Evolutionary conservation across 805 yeast species (phyloP), one percentile per base, ranked within the genome.

Genomic region (Lachancea quebecensis): DNA sequence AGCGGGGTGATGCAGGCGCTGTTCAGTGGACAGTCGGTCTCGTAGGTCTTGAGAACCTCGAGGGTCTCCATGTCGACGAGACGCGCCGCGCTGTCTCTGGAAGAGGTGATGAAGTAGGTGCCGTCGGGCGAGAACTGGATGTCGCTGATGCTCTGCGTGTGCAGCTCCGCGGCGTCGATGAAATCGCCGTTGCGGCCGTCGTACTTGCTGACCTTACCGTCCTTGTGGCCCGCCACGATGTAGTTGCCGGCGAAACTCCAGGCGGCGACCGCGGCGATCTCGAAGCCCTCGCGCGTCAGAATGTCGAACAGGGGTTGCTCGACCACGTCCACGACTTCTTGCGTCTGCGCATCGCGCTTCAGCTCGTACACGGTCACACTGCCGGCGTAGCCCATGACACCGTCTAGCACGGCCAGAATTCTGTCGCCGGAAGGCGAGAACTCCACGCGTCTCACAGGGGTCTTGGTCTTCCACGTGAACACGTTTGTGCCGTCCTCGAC

Each of bases 1-100:
- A 81, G 73, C 21, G 98, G 95, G 12, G 99, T 90, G 55, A 93
- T 84, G 53, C 95, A 83, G 15, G 98, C 98, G 32, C 95, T 79
- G 73, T 93, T 93, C 75, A 93, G 76, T 47, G 98, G 97, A 43
- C 95, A 89, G 64, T 89, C 97, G 5, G 96, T 82, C 56, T 75
- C 78, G 67, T 74, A 93, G 16, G 78, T 79, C 69, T 90, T 89
- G 66, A 85, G 67, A 42, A 81, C 62, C 52, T 80, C 75, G 50
- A 93, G 73, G 41, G 81, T 74, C 52, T 86, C 95, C 40, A 85
- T 86, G 62, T 87, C 91, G 44, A 86, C 71, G 49, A 93, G 70
- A 49, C 77, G 73, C 6, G 97, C 86, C 47, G 82, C 75, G 69
- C 88, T 85, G 71, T 93, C 99, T 68, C 91, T 88, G 39, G 96